Evolutionary conservation across 2,329 filamentous ascomycete species (phyloP).

Genomic region (Setomelanomma holmii): DNA sequence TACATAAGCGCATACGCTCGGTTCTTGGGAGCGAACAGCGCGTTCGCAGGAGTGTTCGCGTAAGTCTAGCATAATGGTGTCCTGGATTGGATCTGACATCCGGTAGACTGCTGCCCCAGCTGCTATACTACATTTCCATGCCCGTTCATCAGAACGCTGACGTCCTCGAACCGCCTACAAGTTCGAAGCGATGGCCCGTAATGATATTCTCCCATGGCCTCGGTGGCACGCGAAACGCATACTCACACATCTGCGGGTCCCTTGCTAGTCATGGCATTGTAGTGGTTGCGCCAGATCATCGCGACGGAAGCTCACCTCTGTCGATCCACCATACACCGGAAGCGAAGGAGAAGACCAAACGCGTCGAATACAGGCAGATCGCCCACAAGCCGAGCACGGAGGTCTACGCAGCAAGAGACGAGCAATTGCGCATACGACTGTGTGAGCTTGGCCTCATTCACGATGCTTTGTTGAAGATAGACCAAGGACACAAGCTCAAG

Average conservation of each 20-base stretch:
- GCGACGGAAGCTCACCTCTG: slow-evolving; percentile 81
- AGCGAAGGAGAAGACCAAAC: slow-evolving; percentile 47
- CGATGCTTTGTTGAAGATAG: slow-evolving; percentile 71
- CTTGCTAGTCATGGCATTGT: slow-evolving; percentile 82
- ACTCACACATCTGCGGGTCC: slow-evolving; percentile 81
- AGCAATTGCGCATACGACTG: slow-evolving; percentile 75
- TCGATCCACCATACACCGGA: slow-evolving; percentile 70
- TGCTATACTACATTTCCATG: slow-evolving; percentile 76
- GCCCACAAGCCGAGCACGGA: slow-evolving; percentile 70
- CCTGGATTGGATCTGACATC: slow-evolving; percentile 1
- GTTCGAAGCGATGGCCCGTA: slow-evolving; percentile 73
- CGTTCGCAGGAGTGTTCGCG: slow-evolving; percentile 52
- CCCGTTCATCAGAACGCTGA: slow-evolving; percentile 75
- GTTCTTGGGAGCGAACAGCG: slow-evolving; percentile 72
- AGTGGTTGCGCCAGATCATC: slow-evolving; percentile 81
- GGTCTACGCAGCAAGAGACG: slow-evolving; percentile 71
- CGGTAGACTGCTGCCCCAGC: slow-evolving; percentile 69
- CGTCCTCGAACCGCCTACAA: slow-evolving; percentile 59
- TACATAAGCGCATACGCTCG: slow-evolving; percentile 77
- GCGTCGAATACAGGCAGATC: slow-evolving; percentile 55
- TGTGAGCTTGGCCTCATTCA: slow-evolving; percentile 80
- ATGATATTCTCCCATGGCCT: slow-evolving; percentile 88
- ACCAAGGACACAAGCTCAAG: slow-evolving; percentile 58
- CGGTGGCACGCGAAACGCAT: slow-evolving; percentile 80
- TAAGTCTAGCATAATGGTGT: slow-evolving; percentile 23